Conservation (phyloP, 2,329 filamentous ascomycete species). For the Trichoderma citrinoviride region DNA sequence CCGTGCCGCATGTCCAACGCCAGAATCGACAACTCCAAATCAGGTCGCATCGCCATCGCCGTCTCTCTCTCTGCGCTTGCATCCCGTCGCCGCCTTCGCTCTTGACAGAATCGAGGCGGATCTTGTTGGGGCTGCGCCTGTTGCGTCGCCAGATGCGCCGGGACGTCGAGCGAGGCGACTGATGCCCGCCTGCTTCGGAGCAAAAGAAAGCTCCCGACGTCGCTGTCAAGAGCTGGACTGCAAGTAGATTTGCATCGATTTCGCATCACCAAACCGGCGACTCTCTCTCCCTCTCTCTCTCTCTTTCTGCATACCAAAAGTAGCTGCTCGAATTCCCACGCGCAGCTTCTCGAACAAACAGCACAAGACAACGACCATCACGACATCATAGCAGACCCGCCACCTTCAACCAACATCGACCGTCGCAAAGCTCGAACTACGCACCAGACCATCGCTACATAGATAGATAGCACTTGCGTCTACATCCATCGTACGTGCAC, state of each 20-base stretch:
- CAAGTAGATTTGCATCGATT: not conserved
- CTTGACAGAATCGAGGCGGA: not conserved
- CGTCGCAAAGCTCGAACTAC: too few species aligned
- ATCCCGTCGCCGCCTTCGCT: not conserved
- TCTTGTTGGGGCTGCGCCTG: not conserved
- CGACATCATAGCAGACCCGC: too few species aligned
- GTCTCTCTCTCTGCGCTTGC: not conserved
- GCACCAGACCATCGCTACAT: too few species aligned
- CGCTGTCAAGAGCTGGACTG: not conserved
- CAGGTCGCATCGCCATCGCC: too few species aligned
- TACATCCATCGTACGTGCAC: not conserved
- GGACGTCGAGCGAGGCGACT: conserved; percentile 6
- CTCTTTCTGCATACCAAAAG: too few species aligned
- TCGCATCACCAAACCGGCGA: not conserved
- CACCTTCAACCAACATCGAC: too few species aligned
- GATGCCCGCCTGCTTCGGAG: conserved; percentile 6
- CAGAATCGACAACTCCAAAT: too few species aligned
- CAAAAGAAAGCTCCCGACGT: not conserved
- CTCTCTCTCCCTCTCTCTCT: not conserved
- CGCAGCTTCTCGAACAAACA: too few species aligned
- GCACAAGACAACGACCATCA: too few species aligned
- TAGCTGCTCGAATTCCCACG: too few species aligned
- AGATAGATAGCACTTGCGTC: too few species aligned
- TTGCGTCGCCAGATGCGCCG: conserved; percentile 12
- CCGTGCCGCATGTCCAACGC: too few species aligned